Evolutionary conservation across 768 basidiomycete genomes (phyloP).

Genomic region (Scleroderma bovista): DNA sequence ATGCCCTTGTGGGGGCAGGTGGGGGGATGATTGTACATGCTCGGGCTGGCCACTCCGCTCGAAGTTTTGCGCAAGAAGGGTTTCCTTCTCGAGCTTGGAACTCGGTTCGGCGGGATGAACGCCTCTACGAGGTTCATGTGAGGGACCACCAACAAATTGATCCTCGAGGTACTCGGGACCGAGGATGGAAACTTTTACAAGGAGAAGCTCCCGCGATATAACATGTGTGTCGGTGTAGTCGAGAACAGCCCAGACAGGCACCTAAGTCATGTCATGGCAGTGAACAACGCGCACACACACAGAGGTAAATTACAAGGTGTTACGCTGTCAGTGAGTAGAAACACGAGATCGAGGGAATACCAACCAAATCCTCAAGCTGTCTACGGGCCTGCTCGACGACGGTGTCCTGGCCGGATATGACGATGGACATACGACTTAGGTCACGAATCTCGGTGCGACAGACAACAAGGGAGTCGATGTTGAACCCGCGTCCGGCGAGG

Average conservation of each 20-base stretch:
- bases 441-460: conserved; percentile 97
- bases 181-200: conserved; percentile 95
- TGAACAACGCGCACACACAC: neutral
- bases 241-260: conserved; percentile 98
- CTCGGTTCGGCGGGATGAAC: conserved; percentile 18
- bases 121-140: conserved; percentile 63
- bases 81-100: conserved; percentile 66
- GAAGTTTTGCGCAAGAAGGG: conserved; percentile 69
- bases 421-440: conserved; percentile 96
- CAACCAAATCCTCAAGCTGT: conserved; percentile 92
- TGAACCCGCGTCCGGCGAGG: conserved; percentile 94
- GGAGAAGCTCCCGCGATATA: conserved; percentile 89
- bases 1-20: conserved; percentile 43
- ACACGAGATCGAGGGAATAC: conserved; percentile 23
- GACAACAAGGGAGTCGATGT: conserved; percentile 97
- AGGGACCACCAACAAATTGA: conserved; percentile 80
- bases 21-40: conserved; percentile 10
- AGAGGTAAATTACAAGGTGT: neutral
- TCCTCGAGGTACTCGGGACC: conserved; percentile 96
- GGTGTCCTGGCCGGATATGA: conserved; percentile 92
- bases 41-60: conserved; percentile 51
- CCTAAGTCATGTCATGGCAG: conserved; percentile 46
- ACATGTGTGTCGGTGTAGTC: conserved; percentile 93
- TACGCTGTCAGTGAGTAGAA: neutral
- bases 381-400: conserved; percentile 96